Evolutionary conservation across 1,284 basidiomycete genomes (phyloP).

Genomic region (Cryptococcus sp.): DNA sequence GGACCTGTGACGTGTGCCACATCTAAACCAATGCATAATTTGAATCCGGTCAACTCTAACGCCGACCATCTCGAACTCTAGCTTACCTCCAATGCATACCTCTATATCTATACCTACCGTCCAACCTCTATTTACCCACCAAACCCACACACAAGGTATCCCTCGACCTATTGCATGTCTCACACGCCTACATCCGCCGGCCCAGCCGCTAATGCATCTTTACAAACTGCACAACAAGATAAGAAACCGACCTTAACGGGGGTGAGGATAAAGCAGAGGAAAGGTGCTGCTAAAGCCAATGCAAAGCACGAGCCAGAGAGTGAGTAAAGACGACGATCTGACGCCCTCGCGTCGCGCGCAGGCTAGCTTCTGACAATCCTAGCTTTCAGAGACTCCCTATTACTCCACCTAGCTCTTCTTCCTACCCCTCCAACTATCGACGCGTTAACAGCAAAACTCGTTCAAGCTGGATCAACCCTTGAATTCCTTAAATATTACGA

Average conservation of each 20-base stretch:
- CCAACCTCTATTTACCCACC: neutral
- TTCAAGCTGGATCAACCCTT: slow-evolving; percentile 83
- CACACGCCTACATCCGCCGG: slow-evolving; percentile 42
- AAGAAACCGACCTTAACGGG: slow-evolving; percentile 50
- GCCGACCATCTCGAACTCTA: neutral
- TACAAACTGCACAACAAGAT: slow-evolving; percentile 16
- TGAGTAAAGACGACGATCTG: slow-evolving; percentile 22
- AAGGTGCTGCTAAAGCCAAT: slow-evolving; percentile 50
- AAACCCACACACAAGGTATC: neutral
- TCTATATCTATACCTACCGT: neutral
- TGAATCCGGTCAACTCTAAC: no score
- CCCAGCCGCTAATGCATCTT: slow-evolving; percentile 38
- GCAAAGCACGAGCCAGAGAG: slow-evolving; percentile 56
- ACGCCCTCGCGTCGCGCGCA: neutral
- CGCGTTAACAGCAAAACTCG: slow-evolving; percentile 59
- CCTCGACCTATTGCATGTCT: slow-evolving; percentile 40
- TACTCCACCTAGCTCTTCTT: slow-evolving; percentile 86
- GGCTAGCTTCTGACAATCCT: neutral
- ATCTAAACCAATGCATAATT: no score
- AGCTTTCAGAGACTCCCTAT: slow-evolving; percentile 94
- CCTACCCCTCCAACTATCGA: slow-evolving; percentile 66
- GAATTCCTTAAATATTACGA: slow-evolving; percentile 95
- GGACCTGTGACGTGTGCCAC: no score
- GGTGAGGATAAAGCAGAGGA: slow-evolving; percentile 51
- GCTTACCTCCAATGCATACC: neutral